Base-by-base conservation (phyloP, 441 rosid genomes). In the Capsella rubella region DNA sequence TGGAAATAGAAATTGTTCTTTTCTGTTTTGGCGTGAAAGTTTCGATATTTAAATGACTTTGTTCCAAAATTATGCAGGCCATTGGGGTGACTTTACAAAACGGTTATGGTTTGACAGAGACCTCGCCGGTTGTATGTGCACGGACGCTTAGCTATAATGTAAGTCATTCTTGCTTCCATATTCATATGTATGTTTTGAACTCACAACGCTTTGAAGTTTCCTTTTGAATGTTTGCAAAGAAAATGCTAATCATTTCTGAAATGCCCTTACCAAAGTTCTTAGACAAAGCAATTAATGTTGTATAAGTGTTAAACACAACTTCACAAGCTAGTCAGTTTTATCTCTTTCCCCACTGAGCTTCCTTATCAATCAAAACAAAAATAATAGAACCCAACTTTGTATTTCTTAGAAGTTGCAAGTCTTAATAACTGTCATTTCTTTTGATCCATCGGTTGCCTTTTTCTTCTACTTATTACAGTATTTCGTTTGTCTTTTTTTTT, bases 21-120 rank as follows among this genome's bases (percentile, higher is more conserved):
- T 34, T 16, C 0, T 46, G 46, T 25, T 16, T 31, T 7, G 40
- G 51, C 34, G 42, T 43, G 65, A 59, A 71, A 76, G 37, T 63
- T 64, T 51, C 2, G 3, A 64, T n/a, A 69, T 39, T 27, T 62
- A 54, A 59, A 43, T 55, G 16, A 62, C 37, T 47, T 46, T 6
- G 64, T 55, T 77, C 50, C 25, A 63, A 18, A 75, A 66, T 25
- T 39, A 9, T 71, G 79, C 87, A 95, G 99, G 97, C 99, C 71
- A 87, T 95, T 42, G 98, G 91, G 43, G 86, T 91, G 74, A 88
- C 47, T 53, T 49, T 95, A 63, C 99, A 89, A 82, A 87, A 86
- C 64, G 99, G 99, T 58, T 95, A 93, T 76, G 99, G 99, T 42
- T 83, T 95, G 82, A 95, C 99, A 18, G 99, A 95, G 82, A 80